phyloP scores from a whole-genome alignment of 495 filamentous ascomycete species.

The Aspergillus egyptiacus region DNA sequence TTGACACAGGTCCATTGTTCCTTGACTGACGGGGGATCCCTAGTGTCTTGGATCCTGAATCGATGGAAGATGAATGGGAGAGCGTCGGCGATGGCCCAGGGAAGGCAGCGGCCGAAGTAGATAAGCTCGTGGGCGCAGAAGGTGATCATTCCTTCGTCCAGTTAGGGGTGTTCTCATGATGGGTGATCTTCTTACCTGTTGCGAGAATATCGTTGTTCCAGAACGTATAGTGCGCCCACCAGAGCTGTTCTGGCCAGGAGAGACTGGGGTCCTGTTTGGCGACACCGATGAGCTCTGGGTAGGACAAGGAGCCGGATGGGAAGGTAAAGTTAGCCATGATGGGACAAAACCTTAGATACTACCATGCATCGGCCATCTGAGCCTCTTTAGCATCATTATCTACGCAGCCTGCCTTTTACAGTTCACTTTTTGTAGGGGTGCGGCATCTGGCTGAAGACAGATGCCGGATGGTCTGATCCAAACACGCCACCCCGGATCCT shows the following conservation, averaged over 20 bases:
- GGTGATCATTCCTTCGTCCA: constrained; percentile 61
- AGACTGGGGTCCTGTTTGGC: constrained; percentile 78
- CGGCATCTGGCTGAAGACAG: not conserved
- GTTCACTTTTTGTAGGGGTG: not conserved
- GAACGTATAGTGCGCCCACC: constrained; percentile 96
- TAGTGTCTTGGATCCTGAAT: constrained; percentile 78
- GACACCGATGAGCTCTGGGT: constrained; percentile 13
- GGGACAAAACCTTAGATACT: not conserved
- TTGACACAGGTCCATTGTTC: constrained; percentile 93
- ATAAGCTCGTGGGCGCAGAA: constrained; percentile 91
- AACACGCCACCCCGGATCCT: constrained; percentile 23
- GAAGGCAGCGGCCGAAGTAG: constrained; percentile 89
- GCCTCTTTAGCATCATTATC: no score
- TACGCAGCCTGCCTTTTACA: no score
- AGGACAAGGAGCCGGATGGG: constrained; percentile 10
- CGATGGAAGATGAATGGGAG: constrained; percentile 72
- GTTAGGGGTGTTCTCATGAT: not conserved
- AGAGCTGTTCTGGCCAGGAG: constrained; percentile 76
- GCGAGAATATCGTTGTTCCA: constrained; percentile 96
- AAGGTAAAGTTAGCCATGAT: constrained; percentile 19
- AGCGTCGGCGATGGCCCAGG: constrained; percentile 88
- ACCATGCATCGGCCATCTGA: no score
- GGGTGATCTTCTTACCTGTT: constrained; percentile 50
- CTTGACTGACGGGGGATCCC: constrained; percentile 24
- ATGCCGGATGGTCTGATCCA: constrained; percentile 20